A percentile compares a stretch with the other conserved stretches of the same genome.
phyloP scores from a whole-genome alignment of 257 asterid species.

The Sherardia arvensis region DNA sequence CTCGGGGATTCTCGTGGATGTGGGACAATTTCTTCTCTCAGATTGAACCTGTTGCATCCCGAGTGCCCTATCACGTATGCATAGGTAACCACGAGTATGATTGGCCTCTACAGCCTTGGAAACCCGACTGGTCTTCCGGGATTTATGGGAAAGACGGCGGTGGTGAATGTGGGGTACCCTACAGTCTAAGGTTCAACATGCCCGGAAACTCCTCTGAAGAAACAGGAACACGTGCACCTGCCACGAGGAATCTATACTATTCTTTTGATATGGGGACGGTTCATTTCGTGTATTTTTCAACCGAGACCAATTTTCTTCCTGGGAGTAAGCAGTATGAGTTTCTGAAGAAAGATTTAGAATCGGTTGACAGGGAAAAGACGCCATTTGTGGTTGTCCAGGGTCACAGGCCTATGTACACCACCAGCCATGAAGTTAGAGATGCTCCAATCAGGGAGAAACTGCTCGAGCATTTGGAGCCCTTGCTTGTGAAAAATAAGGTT shows the following conservation, averaged over 20 bases:
- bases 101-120: constrained; percentile 93
- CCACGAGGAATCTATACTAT: constrained; percentile 71
- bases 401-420: constrained; percentile 90
- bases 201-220: constrained; percentile 79
- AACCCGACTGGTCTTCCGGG: constrained; percentile 62
- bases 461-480: constrained; percentile 62
- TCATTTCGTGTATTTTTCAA: constrained; percentile 79
- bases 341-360: constrained; percentile 68
- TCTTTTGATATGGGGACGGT: constrained; percentile 77
- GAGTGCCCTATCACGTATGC: constrained; percentile 82
- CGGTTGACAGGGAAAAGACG: constrained; percentile 58
- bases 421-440: constrained; percentile 54
- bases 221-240: constrained; percentile 73
- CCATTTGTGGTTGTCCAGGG: constrained; percentile 86
- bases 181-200: constrained; percentile 76
- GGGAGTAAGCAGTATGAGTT: constrained; percentile 80
- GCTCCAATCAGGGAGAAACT: constrained; percentile 48
- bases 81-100: constrained; percentile 93
- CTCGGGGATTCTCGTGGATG: constrained; percentile 88
- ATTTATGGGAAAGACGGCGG: constrained; percentile 78
- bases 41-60: constrained; percentile 69
- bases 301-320: constrained; percentile 69
- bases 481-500: constrained; percentile 60
- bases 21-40: constrained; percentile 91
- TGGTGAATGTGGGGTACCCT: constrained; percentile 95